These are phyloP conservation scores for Gastrolobium villosum DNA, from an alignment of 306 rosid species.

Conservation along the genomic window DNA sequence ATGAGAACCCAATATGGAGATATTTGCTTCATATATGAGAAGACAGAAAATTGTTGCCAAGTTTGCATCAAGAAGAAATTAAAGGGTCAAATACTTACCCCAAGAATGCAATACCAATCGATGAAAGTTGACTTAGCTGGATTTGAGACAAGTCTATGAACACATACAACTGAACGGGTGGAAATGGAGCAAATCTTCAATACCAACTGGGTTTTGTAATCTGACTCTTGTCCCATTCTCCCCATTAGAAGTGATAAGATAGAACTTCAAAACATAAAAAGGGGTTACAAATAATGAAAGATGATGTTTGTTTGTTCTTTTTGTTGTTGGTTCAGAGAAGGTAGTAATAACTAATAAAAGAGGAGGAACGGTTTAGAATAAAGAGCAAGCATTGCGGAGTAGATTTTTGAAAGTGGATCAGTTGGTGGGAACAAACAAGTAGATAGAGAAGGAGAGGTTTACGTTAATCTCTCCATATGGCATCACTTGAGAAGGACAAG, in stretches of 20 bases:
- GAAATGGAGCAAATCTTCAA: conserved; percentile 80
- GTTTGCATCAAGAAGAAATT: neutral
- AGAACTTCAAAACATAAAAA: conserved; percentile 41
- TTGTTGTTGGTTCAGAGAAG: conserved; percentile 34
- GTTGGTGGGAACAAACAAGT: conserved; percentile 63
- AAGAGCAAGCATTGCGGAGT: conserved; percentile 66
- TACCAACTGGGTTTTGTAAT: conserved; percentile 72
- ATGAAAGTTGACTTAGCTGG: conserved; percentile 52
- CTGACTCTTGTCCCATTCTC: conserved; percentile 67
- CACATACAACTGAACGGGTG: conserved; percentile 57
- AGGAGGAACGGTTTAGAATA: conserved; percentile 79
- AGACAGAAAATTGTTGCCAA: neutral
- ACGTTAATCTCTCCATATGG: conserved; percentile 66
- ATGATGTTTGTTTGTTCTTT: conserved; percentile 34
- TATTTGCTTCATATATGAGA: conserved; percentile 33
- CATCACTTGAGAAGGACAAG: conserved; percentile 29
- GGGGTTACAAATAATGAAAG: conserved; percentile 48
- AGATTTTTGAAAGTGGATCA: conserved; percentile 58
- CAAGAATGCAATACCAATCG: conserved; percentile 92
- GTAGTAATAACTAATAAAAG: conserved; percentile 32
- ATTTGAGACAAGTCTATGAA: conserved; percentile 61
- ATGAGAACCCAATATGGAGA: conserved; percentile 43
- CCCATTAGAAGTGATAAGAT: conserved; percentile 39
- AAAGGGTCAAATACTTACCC: conserved; percentile 63
- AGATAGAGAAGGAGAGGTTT: conserved; percentile 38